Evolutionary conservation across 495 filamentous ascomycete genomes (phyloP).

Genomic region (Lasiosphaeria hispida): DNA sequence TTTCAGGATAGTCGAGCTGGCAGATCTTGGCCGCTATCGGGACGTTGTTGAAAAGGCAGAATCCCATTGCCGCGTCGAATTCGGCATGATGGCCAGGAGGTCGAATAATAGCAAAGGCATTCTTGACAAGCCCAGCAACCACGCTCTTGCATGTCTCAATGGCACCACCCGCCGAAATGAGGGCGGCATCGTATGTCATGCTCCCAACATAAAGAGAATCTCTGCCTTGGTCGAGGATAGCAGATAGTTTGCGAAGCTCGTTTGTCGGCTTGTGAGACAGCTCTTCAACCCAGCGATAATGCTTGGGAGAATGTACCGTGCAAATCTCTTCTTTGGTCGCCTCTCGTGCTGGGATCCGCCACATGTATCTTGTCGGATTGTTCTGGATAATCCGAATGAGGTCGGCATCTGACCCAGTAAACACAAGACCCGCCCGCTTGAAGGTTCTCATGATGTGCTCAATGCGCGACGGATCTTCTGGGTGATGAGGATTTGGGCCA

Average conservation of each 20-base stretch:
- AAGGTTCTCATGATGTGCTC: slow-evolving; percentile 85
- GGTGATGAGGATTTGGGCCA: slow-evolving; percentile 71
- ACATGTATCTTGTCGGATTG: slow-evolving; percentile 59
- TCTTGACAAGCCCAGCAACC: slow-evolving; percentile 74
- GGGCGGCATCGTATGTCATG: slow-evolving; percentile 73
- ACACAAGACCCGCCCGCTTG: slow-evolving; percentile 71
- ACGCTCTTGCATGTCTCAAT: slow-evolving; percentile 92
- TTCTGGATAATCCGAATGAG: slow-evolving; percentile 45
- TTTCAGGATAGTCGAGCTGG: slow-evolving; percentile 68
- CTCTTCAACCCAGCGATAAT: slow-evolving; percentile 72
- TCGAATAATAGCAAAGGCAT: slow-evolving; percentile 90
- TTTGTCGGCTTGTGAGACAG: slow-evolving; percentile 54
- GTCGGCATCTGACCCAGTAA: slow-evolving; percentile 45
- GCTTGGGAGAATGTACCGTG: slow-evolving; percentile 68
- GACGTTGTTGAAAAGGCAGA: slow-evolving; percentile 97
- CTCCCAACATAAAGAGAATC: slow-evolving; percentile 91
- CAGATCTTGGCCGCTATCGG: slow-evolving; percentile 83
- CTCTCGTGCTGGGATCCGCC: slow-evolving; percentile 69
- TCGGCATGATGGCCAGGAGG: slow-evolving; percentile 97
- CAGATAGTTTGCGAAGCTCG: slow-evolving; percentile 59
- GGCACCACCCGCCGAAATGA: slow-evolving; percentile 86
- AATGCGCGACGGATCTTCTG: slow-evolving; percentile 90
- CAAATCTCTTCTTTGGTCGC: slow-evolving; percentile 76
- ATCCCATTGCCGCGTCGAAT: slow-evolving; percentile 77
- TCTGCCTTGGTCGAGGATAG: slow-evolving; percentile 55